Evolutionary conservation across 2,329 filamentous ascomycete species (phyloP).

Genomic region (Diaporthe australafricana): DNA sequence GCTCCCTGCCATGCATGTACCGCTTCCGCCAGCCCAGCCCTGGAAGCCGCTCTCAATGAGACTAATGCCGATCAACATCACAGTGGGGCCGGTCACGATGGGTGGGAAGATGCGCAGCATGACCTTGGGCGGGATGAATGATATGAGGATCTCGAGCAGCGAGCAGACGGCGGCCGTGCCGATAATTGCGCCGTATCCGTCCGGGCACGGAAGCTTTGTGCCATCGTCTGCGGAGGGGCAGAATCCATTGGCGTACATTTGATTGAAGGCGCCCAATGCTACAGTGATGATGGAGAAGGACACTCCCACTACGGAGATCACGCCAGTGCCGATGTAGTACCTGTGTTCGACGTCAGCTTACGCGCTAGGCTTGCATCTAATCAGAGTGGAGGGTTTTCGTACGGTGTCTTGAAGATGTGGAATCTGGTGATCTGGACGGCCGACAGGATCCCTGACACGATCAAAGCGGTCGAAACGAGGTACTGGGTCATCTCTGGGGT

Average conservation of each 20-base stretch:
- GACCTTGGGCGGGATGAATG: slow-evolving; percentile 76
- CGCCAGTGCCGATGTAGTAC: slow-evolving; percentile 82
- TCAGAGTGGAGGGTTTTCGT: slow-evolving; percentile 40
- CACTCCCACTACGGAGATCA: slow-evolving; percentile 83
- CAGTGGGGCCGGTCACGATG: slow-evolving; percentile 60
- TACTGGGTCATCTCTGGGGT: slow-evolving; percentile 73
- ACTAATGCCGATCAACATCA: slow-evolving; percentile 78
- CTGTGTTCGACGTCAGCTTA: slow-evolving; percentile 49
- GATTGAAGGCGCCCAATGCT: slow-evolving; percentile 75
- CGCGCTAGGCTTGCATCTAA: not conserved
- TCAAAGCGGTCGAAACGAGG: slow-evolving; percentile 81
- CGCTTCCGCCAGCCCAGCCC: slow-evolving; percentile 82
- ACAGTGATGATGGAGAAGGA: slow-evolving; percentile 83
- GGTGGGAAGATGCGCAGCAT: slow-evolving; percentile 83
- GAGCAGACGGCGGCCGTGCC: slow-evolving; percentile 76
- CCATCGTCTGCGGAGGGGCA: slow-evolving; percentile 71
- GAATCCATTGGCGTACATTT: slow-evolving; percentile 83
- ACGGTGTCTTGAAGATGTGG: slow-evolving; percentile 75
- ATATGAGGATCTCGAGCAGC: slow-evolving; percentile 78
- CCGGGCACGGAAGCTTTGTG: slow-evolving; percentile 77
- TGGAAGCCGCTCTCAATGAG: slow-evolving; percentile 79
- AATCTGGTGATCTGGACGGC: slow-evolving; percentile 83
- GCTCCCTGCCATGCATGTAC: slow-evolving; percentile 59
- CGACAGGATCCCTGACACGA: slow-evolving; percentile 82
- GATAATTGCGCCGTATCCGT: slow-evolving; percentile 80